These are phyloP conservation scores for Rhodotorula glutinis DNA, from an alignment of 1,284 basidiomycete genomes.

Conservation along the genomic window DNA sequence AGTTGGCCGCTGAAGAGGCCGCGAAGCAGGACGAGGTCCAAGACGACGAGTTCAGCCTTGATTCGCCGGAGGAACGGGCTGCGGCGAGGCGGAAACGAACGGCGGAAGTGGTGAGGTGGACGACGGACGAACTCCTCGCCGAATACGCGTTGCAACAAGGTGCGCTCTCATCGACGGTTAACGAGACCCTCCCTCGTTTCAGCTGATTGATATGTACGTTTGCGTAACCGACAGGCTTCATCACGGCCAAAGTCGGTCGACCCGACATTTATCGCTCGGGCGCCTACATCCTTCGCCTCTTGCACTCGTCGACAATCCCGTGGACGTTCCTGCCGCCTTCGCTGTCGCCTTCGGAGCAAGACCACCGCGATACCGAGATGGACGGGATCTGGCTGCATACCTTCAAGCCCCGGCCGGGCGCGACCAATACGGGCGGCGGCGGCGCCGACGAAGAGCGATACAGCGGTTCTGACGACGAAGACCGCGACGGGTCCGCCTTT, in stretches of 20 bases:
- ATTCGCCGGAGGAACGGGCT: constrained; percentile 42
- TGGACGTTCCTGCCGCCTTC: constrained; percentile 38
- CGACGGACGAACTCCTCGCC: constrained; percentile 73
- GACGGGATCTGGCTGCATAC: constrained; percentile 39
- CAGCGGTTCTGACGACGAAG: constrained; percentile 45
- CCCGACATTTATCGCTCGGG: constrained; percentile 84
- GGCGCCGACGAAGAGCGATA: constrained; percentile 37
- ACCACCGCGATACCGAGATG: constrained; percentile 26
- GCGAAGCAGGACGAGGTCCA: constrained; percentile 47
- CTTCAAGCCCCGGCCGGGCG: constrained; percentile 70
- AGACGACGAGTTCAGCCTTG: constrained; percentile 47
- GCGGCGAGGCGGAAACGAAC: constrained; percentile 30
- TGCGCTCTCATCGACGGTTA: constrained; percentile 46
- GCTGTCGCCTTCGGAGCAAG: constrained; percentile 1
- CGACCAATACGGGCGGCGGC: constrained; percentile 19
- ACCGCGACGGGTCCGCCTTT: constrained; percentile 41
- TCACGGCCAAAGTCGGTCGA: constrained; percentile 83
- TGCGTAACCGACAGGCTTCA: constrained; percentile 24
- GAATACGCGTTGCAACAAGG: constrained; percentile 72
- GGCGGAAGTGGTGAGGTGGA: constrained; percentile 56
- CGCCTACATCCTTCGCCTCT: constrained; percentile 59
- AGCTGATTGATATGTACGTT: not conserved
- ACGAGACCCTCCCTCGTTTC: not conserved
- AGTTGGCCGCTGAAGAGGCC: constrained; percentile 43
- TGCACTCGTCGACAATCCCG: constrained; percentile 42